phyloP scores from a whole-genome alignment of 2,329 filamentous ascomycete species.

The Curvularia sp. region DNA sequence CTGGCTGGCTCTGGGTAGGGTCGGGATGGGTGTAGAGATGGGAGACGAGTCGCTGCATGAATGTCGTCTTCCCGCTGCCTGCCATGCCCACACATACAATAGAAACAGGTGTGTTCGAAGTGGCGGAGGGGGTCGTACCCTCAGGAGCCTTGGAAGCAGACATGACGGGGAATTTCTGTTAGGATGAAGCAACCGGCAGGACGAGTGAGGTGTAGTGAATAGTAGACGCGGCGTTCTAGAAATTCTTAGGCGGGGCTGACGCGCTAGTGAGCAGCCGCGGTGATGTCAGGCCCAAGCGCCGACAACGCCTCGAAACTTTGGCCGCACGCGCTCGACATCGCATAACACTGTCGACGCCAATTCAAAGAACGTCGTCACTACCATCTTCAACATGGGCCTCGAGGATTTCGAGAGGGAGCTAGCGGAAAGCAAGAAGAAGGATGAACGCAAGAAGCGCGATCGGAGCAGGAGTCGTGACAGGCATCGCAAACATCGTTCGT shows the following conservation, averaged over 20 bases:
- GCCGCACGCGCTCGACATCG: constrained; percentile 14
- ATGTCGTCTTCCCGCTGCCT: constrained; percentile 98
- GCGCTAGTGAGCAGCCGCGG: constrained; percentile 26
- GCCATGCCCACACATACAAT: constrained; percentile 98
- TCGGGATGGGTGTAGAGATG: constrained; percentile 82
- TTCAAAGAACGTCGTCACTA: neutral
- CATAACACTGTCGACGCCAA: neutral
- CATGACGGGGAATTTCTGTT: constrained; percentile 47
- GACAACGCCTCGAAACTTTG: constrained; percentile 20
- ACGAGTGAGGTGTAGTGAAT: neutral
- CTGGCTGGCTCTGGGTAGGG: constrained; percentile 37
- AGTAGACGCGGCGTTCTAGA: constrained; percentile 21
- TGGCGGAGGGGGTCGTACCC: constrained; percentile 21
- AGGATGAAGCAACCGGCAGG: neutral
- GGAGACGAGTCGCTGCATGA: constrained; percentile 98
- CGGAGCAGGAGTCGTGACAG: constrained; percentile 53
- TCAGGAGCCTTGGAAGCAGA: constrained; percentile 42
- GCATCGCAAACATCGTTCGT: constrained; percentile 53
- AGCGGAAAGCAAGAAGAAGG: constrained; percentile 67
- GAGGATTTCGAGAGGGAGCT: constrained; percentile 82
- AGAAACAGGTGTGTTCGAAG: constrained; percentile 64
- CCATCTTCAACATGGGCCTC: constrained; percentile 59
- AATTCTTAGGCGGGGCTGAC: constrained; percentile 46
- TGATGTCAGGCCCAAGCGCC: constrained; percentile 39
- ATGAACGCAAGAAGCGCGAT: constrained; percentile 56